These are phyloP conservation scores for Diplotaxis tenuifolia DNA, from an alignment of 345 rosid species.

Conservation along the genomic window DNA sequence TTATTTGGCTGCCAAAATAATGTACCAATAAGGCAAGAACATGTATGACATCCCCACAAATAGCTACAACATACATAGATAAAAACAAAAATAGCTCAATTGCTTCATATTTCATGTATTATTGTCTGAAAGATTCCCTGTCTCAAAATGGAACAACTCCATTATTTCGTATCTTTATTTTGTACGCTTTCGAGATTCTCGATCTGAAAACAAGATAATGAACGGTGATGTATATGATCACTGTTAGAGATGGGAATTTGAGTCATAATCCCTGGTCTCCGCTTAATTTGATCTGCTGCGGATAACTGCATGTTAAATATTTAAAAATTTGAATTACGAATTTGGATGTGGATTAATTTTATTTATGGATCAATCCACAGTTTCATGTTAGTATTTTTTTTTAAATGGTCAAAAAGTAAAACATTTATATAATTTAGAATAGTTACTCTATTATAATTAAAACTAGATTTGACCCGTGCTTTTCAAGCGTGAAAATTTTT, in stretches of 20 bases:
- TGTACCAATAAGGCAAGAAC: background rate
- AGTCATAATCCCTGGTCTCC: background rate
- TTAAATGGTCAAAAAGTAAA: too few relatives aligned
- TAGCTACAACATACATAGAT: background rate
- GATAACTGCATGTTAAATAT: too few relatives aligned
- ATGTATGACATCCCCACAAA: background rate
- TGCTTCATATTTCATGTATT: background rate
- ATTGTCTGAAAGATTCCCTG: background rate
- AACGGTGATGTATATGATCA: background rate
- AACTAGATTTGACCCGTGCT: too few relatives aligned
- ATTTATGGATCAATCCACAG: too few relatives aligned
- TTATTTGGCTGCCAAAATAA: background rate
- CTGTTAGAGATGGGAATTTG: too few relatives aligned
- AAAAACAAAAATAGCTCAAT: background rate
- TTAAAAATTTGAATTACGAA: too few relatives aligned
- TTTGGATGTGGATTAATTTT: too few relatives aligned
- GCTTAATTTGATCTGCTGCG: too few relatives aligned
- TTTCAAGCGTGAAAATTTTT: too few relatives aligned
- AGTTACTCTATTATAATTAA: too few relatives aligned
- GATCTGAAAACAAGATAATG: background rate
- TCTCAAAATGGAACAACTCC: background rate
- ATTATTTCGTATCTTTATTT: background rate
- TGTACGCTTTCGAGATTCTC: background rate
- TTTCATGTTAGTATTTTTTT: too few relatives aligned
- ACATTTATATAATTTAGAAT: too few relatives aligned